Evolutionary conservation across 2,329 filamentous ascomycete genomes (phyloP), one percentile per base, ranked within the genome.

Genomic region (Clonostachys solani): DNA sequence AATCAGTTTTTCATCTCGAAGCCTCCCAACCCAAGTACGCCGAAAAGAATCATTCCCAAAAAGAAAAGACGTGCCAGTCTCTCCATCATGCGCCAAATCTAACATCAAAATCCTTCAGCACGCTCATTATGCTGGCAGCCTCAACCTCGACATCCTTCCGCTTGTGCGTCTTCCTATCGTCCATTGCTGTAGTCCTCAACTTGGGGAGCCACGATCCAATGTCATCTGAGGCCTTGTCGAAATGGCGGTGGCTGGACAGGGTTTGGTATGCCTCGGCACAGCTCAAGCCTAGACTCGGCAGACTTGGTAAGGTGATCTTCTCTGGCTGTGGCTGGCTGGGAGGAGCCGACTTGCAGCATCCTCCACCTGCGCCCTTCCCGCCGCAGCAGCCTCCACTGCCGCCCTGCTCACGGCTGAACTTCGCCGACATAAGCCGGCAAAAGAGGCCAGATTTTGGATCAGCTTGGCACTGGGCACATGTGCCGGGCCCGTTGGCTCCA

Each of bases 361-460:
- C 83, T 13, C 80, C 81, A 13, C 74, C 77, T 16, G 70, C 63
- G 38, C 72, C 73, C 49, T 77, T 80, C 42, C 83, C 81, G 40
- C 83, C 81, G 60, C 86, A 87, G 64, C 86, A 88, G 16, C 75
- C 73, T 6, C 57, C 53, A 41, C 60, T 50, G 29, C 51, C 49
- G 19, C 65, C 64, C 17, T 62, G 59, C 43, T 71, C 67, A 50
- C 71, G 72, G 49, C 74, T 70, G 50, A 81, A 70, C 54, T 73
- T 85, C 50, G 87, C 87, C 19, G 88, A 87, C 45, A 92, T 80
- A 12, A 87, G 86, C 52, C 89, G 86, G 66, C 89, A 94, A 71
- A 94, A 94, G 36, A 92, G 79, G 2, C 87, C 89, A 4, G 88
- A 89, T 60, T 86, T 85, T 16, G 89, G 87, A 60, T 92, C 88